Base-by-base conservation (phyloP, 441 rosid species). In the Croton laevigatus region DNA sequence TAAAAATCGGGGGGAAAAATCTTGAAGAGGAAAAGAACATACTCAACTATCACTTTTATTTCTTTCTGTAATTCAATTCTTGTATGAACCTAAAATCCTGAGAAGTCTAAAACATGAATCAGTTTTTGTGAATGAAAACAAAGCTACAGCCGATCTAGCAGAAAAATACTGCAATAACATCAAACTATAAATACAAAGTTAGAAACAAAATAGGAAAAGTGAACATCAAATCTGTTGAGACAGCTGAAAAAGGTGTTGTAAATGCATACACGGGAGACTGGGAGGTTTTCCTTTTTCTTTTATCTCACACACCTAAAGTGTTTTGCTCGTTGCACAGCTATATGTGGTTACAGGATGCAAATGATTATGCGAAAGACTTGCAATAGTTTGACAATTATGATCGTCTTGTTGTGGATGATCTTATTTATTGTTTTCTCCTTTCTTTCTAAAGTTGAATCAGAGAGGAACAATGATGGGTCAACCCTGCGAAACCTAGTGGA, bases 41-140 rank as follows among this genome's bases (percentile, higher is more conserved):
- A 61, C 65, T 61, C 17, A 10, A 61, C 19, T 6, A 20, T 22
- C 17, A 13, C 13, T 38, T 42, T 3, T n/a, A 40, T 10, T 4
- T 16, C 22, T 61, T n/a, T 19, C 19, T 38, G 65, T 61, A 46
- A 61, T 61, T 61, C 65, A 23, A 61, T n/a, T 46, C 65, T 22
- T 46, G 20, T 37, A 38, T 19, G 48, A 8, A 38, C 27, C 22
- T 61, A 17, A 17, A 38, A 61, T 61, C 65, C 32, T 38, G 46
- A 17, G n/a, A 36, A 36, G 13, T 8, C 8, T 17, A 36, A 60
- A 11, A 22, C 10, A 8, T 8, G 0, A 38, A 19, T 61, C 48
- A 19, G 22, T 61, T 61, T 61, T 6, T 53, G 57, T 40, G 32
- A 38, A 19, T n/a, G 65, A 40, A 19, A 60, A 36, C 63, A 32